Evolutionary conservation across 2,329 filamentous ascomycete species (phyloP), one percentile per base, ranked within the genome.

Genomic region (Xylaria sp.): DNA sequence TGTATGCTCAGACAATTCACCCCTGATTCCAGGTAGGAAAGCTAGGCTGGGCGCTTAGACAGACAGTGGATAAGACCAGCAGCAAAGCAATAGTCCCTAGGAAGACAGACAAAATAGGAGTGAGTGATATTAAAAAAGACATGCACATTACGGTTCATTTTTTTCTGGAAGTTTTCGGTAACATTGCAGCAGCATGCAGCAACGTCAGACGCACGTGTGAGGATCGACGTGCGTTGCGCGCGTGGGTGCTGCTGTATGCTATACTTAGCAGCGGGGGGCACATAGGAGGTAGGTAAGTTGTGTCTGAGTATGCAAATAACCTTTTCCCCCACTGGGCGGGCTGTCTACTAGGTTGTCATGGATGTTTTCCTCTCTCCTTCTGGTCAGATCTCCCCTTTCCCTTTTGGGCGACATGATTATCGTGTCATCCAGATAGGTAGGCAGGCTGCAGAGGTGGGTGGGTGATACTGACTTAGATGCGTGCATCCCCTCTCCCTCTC

Each of bases 81-180:
- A 34, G n/a, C 21, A 44, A 17, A 47, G 34, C 39, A 48, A 52
- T 45, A 52, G 19, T 7, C 46, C 46, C 13, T 17, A 17, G 19
- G 24, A 19, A 39, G 20, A 22, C 8, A 50, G 9, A 3, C 5
- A 26, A 26, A 11, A 26, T 26, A 26, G 24, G 11, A 26, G 11
- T 26, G 24, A 11, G n/a, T n/a, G n/a, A n/a, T n/a, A n/a, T n/a
- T n/a, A n/a, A n/a, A n/a, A n/a, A n/a, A n/a, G n/a, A n/a, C n/a
- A n/a, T n/a, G n/a, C n/a, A n/a, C n/a, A n/a, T n/a, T n/a, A n/a
- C n/a, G n/a, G n/a, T n/a, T n/a, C n/a, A n/a, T n/a, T n/a, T n/a
- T 24, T 43, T 66, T 66, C 63, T 63, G 57, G 63, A 66, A 66
- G 46, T 18, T 21, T 66, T 66, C 62, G 44, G 54, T 59, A 47